A percentile compares a stretch with the other conserved stretches of the same genome.
These are phyloP conservation scores for Tuber calosporum DNA, from an alignment of 495 filamentous ascomycete genomes.

Conservation along the genomic window DNA sequence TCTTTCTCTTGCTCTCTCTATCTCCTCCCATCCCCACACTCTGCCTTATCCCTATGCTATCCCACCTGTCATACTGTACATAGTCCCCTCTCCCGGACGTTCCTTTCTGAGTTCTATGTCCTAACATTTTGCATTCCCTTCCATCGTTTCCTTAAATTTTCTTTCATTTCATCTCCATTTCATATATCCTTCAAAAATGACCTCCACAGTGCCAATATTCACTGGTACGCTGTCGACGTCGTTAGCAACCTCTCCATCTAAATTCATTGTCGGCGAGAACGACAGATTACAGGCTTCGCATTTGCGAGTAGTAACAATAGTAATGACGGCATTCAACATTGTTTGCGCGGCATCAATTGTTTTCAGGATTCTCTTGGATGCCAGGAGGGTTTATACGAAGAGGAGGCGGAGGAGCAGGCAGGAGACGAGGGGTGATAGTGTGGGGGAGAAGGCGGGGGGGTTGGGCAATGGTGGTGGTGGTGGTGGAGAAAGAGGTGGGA, in stretches of 20 bases:
- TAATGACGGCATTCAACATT: conserved; percentile 29
- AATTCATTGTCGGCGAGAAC: background rate
- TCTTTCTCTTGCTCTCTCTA: background rate
- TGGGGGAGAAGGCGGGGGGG: conserved; percentile 10
- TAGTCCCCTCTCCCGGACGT: background rate
- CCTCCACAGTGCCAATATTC: background rate
- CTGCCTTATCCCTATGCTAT: background rate
- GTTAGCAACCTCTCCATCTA: background rate
- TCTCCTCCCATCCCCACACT: background rate
- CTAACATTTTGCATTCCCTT: background rate
- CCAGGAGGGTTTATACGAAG: conserved; percentile 14
- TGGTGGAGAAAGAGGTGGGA: background rate
- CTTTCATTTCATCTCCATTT: background rate
- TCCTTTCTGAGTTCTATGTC: background rate
- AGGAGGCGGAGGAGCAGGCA: background rate
- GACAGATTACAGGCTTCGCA: conserved; percentile 6
- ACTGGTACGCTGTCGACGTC: background rate
- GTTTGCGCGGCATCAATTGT: conserved; percentile 21
- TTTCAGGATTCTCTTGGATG: conserved; percentile 27
- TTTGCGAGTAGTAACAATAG: conserved; percentile 18
- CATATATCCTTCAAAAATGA: background rate
- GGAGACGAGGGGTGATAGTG: background rate
- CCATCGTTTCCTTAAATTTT: background rate
- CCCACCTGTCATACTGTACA: background rate
- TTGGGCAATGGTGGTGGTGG: background rate